Evolutionary conservation across 2,329 filamentous ascomycete species (phyloP).

Genomic region (Penicillium sp.): DNA sequence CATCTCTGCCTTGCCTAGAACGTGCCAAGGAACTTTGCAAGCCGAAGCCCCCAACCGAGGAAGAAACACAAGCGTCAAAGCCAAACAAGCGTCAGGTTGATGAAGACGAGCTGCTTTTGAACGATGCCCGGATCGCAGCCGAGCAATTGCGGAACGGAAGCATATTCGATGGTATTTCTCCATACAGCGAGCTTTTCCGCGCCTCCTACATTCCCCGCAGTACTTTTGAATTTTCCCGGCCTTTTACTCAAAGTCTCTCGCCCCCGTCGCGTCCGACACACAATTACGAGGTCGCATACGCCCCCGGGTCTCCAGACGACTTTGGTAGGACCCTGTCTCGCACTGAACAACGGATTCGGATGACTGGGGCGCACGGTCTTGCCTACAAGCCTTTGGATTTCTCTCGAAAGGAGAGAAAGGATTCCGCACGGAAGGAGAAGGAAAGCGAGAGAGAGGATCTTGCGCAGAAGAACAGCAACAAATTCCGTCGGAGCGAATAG

Average conservation of each 20-base stretch:
- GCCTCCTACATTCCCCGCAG: conserved; percentile 29
- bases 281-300: conserved; percentile 43
- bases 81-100: conserved; percentile 31
- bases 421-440: background rate
- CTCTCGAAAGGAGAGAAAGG: conserved; percentile 16
- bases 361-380: conserved; percentile 44
- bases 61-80: conserved; percentile 21
- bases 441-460: conserved; percentile 1
- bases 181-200: conserved; percentile 5
- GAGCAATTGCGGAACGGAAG: conserved; percentile 37
- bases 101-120: conserved; percentile 43
- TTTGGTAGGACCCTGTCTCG: conserved; percentile 42
- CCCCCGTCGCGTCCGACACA: conserved; percentile 31
- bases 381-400: conserved; percentile 42
- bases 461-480: background rate
- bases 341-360: conserved; percentile 43
- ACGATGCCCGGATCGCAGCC: conserved; percentile 41
- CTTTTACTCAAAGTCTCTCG: conserved; percentile 29
- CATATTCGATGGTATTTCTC: background rate
- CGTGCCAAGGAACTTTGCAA: conserved; percentile 26
- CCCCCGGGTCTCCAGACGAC: conserved; percentile 38
- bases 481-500: conserved; percentile 6
- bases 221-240: conserved; percentile 25
- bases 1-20: conserved; percentile 32
- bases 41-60: conserved; percentile 21